These are phyloP conservation scores for Penicillium sp. DNA, from an alignment of 2,329 filamentous ascomycete species.

Conservation along the genomic window DNA sequence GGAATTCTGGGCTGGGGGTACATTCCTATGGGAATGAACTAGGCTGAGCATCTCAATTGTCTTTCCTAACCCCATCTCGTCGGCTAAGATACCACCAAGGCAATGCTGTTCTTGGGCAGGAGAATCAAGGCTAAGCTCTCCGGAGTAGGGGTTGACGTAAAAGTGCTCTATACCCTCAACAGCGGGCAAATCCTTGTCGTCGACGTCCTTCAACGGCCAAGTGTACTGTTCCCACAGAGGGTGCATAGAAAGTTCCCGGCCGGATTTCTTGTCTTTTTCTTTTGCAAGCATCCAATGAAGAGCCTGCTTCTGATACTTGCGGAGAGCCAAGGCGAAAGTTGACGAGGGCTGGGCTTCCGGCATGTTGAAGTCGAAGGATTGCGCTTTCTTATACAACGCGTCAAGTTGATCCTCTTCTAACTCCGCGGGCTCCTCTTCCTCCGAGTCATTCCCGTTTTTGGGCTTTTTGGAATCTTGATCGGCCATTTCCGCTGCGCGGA, in stretches of 20 bases:
- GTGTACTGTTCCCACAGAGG: conserved; percentile 95
- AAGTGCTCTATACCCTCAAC: conserved; percentile 74
- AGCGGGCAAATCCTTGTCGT: conserved; percentile 74
- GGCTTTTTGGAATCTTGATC: conserved; percentile 71
- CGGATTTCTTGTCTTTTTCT: conserved; percentile 76
- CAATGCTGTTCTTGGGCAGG: conserved; percentile 94
- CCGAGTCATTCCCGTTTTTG: conserved; percentile 52
- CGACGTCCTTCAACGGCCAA: conserved; percentile 86
- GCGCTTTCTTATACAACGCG: conserved; percentile 90
- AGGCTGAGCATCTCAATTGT: conserved; percentile 98
- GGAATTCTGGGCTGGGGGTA: conserved; percentile 42
- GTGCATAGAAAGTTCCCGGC: conserved; percentile 84
- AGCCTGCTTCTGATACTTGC: conserved; percentile 94
- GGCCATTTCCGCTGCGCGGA: conserved; percentile 85
- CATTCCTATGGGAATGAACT: conserved; percentile 79
- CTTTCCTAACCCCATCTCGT: conserved; percentile 97
- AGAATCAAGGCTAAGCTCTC: conserved; percentile 89
- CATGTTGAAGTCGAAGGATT: conserved; percentile 94
- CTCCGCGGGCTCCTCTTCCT: conserved; percentile 85
- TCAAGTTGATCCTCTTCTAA: conserved; percentile 96
- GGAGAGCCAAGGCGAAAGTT: conserved; percentile 80
- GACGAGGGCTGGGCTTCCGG: conserved; percentile 82
- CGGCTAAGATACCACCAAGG: conserved; percentile 87
- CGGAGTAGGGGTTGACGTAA: conserved; percentile 96
- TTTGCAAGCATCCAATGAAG: conserved; percentile 96